A percentile compares a stretch with the other conserved stretches of the same genome.
Conservation (phyloP, 75 land plant species). For the Selaginella tamariscina region DNA sequence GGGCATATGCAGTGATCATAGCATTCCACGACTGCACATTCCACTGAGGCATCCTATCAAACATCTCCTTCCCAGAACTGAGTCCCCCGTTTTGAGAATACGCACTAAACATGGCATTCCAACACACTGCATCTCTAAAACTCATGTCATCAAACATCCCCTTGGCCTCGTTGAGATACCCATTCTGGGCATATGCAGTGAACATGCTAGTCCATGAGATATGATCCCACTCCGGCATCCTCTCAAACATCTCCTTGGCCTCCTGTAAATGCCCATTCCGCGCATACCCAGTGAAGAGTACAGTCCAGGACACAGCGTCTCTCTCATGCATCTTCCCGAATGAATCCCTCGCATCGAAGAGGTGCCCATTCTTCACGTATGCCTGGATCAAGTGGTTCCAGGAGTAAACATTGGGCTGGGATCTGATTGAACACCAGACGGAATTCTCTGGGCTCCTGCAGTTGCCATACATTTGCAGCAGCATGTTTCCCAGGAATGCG, state of each 20-base stretch:
- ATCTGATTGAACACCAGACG: not conserved
- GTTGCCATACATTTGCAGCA: conserved; percentile 4
- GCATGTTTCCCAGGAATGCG: not conserved
- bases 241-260: conserved; percentile 11
- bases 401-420: not conserved
- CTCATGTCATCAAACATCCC: not conserved
- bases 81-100: not conserved
- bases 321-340: not conserved
- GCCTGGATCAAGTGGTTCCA: not conserved
- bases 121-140: not conserved
- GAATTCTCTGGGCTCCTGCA: not conserved
- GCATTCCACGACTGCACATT: not conserved
- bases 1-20: not conserved
- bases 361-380: not conserved
- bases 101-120: conserved; percentile 10
- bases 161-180: not conserved
- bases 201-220: conserved; percentile 8
- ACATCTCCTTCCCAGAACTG: not conserved
- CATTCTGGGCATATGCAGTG: not conserved
- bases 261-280: not conserved
- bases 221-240: not conserved
- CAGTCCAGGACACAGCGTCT: not conserved
- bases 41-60: not conserved
- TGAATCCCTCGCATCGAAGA: not conserved
- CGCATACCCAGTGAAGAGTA: not conserved